These are phyloP conservation scores for Calonectria fujianensis DNA, from an alignment of 2,329 filamentous ascomycete species.

Conservation along the genomic window DNA sequence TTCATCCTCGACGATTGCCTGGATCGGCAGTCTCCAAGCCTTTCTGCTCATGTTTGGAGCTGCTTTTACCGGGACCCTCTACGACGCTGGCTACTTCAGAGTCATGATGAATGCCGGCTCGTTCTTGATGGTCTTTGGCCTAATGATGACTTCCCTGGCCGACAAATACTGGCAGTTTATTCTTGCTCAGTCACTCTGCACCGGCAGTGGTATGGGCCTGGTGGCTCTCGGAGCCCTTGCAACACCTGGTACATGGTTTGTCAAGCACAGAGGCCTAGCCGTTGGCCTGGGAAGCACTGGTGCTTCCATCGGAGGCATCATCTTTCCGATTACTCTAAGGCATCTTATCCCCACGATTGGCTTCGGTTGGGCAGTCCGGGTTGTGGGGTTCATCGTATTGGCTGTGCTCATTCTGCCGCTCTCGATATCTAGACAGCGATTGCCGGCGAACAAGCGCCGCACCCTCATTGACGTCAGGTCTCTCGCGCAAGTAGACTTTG, in stretches of 20 bases:
- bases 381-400: slow-evolving; percentile 46
- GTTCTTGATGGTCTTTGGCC: slow-evolving; percentile 60
- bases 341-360: slow-evolving; percentile 57
- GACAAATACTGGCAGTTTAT: slow-evolving; percentile 55
- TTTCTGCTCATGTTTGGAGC: slow-evolving; percentile 62
- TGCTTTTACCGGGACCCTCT: slow-evolving; percentile 62
- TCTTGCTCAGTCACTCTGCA: slow-evolving; percentile 4
- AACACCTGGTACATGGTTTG: slow-evolving; percentile 11
- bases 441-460: slow-evolving; percentile 53
- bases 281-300: slow-evolving; percentile 65
- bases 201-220: not conserved
- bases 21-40: slow-evolving; percentile 62
- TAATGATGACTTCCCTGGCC: slow-evolving; percentile 62
- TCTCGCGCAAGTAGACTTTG: slow-evolving; percentile 50
- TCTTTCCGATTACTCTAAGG: slow-evolving; percentile 62
- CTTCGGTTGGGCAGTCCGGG: slow-evolving; percentile 13
- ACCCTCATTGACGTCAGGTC: slow-evolving; percentile 47
- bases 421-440: slow-evolving; percentile 2
- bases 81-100: slow-evolving; percentile 63
- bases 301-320: slow-evolving; percentile 61
- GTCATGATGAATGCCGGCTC: slow-evolving; percentile 58
- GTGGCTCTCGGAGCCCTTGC: not conserved
- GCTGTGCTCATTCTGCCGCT: slow-evolving; percentile 52
- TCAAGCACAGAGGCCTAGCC: slow-evolving; percentile 59
- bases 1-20: slow-evolving; percentile 57